Evolutionary conservation across 2,329 filamentous ascomycete species (phyloP).

Genomic region (Clonostachys chloroleuca): DNA sequence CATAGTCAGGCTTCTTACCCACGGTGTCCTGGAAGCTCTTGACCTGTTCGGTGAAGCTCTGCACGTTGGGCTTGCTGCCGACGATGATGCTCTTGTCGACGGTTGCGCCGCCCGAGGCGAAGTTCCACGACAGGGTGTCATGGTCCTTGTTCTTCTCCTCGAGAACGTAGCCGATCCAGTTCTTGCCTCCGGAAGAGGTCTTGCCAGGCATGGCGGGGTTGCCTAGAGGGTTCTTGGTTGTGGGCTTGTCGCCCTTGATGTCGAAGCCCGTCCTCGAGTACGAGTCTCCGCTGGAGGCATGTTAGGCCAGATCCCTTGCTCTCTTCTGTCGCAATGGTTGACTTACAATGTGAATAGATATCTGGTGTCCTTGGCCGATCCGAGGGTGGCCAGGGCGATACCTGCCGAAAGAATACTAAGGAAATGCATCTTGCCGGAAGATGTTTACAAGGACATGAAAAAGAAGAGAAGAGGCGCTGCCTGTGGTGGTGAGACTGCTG

Average conservation of each 20-base stretch:
- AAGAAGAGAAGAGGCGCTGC: not conserved
- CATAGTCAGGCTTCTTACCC: slow-evolving; percentile 18
- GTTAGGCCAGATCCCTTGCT: no score
- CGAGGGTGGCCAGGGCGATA: not conserved
- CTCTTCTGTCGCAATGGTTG: no score
- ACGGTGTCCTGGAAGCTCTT: slow-evolving; percentile 21
- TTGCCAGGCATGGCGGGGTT: slow-evolving; percentile 53
- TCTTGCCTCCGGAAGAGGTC: slow-evolving; percentile 42
- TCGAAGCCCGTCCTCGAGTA: slow-evolving; percentile 44
- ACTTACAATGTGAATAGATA: slow-evolving; percentile 3
- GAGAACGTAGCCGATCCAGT: slow-evolving; percentile 47
- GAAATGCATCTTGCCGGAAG: not conserved
- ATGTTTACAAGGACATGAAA: not conserved
- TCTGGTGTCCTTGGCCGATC: not conserved
- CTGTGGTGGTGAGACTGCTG: not conserved
- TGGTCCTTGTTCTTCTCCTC: slow-evolving; percentile 34
- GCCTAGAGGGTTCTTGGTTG: slow-evolving; percentile 51
- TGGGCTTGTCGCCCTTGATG: slow-evolving; percentile 43
- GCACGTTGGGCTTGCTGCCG: slow-evolving; percentile 40
- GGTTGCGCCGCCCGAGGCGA: slow-evolving; percentile 49
- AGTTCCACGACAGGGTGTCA: slow-evolving; percentile 40
- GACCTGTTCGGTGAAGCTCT: slow-evolving; percentile 14
- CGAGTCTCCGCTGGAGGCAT: slow-evolving; percentile 16
- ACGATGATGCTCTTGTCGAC: slow-evolving; percentile 45
- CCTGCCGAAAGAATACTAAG: not conserved